phyloP scores from a whole-genome alignment of 106 monocot species.

The Triglochin maritima region DNA sequence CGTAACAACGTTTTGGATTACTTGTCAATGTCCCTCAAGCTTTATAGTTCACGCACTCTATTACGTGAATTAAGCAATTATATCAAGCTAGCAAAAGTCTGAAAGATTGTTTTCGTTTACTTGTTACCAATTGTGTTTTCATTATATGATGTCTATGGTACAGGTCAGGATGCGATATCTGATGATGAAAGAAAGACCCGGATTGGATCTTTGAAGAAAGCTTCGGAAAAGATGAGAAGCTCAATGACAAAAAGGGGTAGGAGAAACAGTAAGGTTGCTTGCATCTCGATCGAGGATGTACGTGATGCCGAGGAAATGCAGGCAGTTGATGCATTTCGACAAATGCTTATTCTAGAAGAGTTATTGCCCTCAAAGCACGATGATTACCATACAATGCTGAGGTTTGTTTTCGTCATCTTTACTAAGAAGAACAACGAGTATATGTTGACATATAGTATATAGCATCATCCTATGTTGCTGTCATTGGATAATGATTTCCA shows the following conservation, averaged over 20 bases:
- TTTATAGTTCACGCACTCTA: too few relatives aligned
- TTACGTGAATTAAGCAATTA: neutral
- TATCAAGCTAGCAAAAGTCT: neutral
- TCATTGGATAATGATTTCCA: neutral
- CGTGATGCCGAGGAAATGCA: constrained; percentile 15
- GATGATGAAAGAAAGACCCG: constrained; percentile 20
- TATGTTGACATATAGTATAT: neutral
- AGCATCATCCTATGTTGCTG: neutral
- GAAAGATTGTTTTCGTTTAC: neutral
- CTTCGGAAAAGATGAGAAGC: constrained; percentile 13
- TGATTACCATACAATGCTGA: constrained; percentile 26
- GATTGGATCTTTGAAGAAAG: constrained; percentile 18
- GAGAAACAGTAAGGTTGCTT: constrained; percentile 11
- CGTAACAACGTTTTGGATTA: too few relatives aligned
- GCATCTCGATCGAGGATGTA: constrained; percentile 15
- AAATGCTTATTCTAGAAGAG: constrained; percentile 17
- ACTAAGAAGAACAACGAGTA: neutral
- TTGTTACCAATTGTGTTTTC: neutral
- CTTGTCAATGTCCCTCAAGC: too few relatives aligned
- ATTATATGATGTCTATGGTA: neutral
- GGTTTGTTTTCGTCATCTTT: constrained; percentile 2
- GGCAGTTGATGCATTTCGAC: constrained; percentile 23
- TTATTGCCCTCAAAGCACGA: constrained; percentile 21
- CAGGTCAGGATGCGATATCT: constrained; percentile 3
- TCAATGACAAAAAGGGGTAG: constrained; percentile 15